Evolutionary conservation across 202 grass and related monocot species (phyloP).

Genomic region (Setaria viridis): DNA sequence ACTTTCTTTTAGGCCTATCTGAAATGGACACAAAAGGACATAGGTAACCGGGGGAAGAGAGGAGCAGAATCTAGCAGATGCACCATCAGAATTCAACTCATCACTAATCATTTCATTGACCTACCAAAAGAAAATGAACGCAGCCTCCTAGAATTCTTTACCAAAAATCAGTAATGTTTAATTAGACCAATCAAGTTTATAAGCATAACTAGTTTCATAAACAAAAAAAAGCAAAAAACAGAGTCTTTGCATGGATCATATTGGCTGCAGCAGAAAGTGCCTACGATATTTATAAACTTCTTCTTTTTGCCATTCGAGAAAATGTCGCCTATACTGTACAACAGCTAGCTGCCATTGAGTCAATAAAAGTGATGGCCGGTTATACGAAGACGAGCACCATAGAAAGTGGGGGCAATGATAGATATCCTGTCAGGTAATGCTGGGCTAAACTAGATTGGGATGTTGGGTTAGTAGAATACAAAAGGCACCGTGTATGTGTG

Average conservation of each 20-base stretch:
- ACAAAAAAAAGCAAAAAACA: not conserved
- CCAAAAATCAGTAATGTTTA: not conserved
- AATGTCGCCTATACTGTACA: not conserved
- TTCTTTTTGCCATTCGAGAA: not conserved
- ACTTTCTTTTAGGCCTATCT: not conserved
- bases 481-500: not conserved
- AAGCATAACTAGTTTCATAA: not conserved
- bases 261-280: not conserved
- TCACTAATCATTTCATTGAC: not conserved
- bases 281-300: not conserved
- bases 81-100: not conserved
- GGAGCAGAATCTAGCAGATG: not conserved
- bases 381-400: slow-evolving; percentile 8
- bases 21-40: not conserved
- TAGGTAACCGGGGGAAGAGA: not conserved
- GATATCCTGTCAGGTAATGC: not conserved
- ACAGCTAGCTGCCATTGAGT: not conserved
- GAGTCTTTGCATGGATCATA: not conserved
- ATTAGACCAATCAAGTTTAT: not conserved
- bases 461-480: slow-evolving; percentile 46
- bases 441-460: slow-evolving; percentile 11
- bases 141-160: not conserved
- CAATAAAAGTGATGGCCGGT: not conserved
- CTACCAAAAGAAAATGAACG: not conserved
- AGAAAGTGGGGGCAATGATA: slow-evolving; percentile 49